Percentiles rank a stretch among this genome's conserved stretches.
These are phyloP conservation scores for Cordyceps fumosorosea DNA, from an alignment of 2,329 filamentous ascomycete species.

Conservation along the genomic window DNA sequence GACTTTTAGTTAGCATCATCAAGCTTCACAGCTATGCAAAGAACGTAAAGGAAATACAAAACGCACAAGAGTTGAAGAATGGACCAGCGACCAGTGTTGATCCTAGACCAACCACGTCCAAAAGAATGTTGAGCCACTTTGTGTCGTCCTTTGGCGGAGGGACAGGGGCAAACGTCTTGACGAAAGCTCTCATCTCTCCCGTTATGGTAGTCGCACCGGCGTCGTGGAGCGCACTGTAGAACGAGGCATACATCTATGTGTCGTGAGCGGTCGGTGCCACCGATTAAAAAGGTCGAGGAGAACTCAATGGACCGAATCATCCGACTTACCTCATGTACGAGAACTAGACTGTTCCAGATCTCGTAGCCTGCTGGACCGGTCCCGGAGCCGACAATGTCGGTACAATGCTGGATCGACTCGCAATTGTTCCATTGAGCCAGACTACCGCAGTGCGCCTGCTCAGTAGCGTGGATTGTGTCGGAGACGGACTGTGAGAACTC, in stretches of 20 bases:
- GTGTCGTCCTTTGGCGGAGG: not conserved
- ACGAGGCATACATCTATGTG: not conserved
- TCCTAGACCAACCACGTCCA: not conserved
- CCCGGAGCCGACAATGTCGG: not conserved
- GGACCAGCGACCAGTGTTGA: not conserved
- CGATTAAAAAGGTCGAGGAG: not conserved
- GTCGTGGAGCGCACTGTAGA: not conserved
- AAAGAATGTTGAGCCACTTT: not conserved
- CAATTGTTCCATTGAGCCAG: not conserved
- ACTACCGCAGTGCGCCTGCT: not conserved
- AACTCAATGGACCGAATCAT: not conserved
- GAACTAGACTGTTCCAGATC: constrained; percentile 22
- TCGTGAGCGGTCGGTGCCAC: not conserved
- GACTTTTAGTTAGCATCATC: not conserved
- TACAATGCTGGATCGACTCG: not conserved
- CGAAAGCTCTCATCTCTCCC: not conserved
- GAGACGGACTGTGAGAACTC: not conserved
- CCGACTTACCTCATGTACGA: constrained; percentile 17
- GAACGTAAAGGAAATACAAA: not conserved
- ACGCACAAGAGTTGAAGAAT: not conserved
- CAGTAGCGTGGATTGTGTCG: not conserved
- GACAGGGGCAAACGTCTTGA: not conserved
- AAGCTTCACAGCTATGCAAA: not conserved
- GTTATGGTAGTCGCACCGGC: not conserved
- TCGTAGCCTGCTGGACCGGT: constrained; percentile 18